These are phyloP conservation scores for Chalciporus piperatus DNA, from an alignment of 768 basidiomycete species.

Conservation along the genomic window DNA sequence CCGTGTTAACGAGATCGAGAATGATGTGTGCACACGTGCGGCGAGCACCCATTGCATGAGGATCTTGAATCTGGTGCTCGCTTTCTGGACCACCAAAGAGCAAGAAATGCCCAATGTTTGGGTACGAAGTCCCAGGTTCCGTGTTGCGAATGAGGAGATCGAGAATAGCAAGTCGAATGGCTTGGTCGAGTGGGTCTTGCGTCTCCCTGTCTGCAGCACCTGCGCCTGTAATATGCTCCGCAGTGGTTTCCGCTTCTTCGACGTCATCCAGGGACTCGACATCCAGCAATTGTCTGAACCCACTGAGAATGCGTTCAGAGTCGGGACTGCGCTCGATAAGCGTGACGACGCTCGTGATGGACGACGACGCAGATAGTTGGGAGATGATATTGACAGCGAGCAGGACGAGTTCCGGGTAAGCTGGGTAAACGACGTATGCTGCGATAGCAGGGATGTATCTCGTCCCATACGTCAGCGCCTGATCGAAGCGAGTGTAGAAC, in stretches of 20 bases:
- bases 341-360: conserved; percentile 71
- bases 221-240: conserved; percentile 67
- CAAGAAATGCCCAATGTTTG: conserved; percentile 86
- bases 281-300: conserved; percentile 67
- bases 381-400: conserved; percentile 78
- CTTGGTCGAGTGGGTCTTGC: conserved; percentile 54
- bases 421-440: conserved; percentile 67
- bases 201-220: conserved; percentile 58
- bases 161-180: conserved; percentile 72
- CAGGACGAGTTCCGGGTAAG: conserved; percentile 69
- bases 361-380: conserved; percentile 60
- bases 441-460: conserved; percentile 80
- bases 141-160: conserved; percentile 83
- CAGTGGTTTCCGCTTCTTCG: conserved; percentile 53
- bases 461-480: conserved; percentile 65
- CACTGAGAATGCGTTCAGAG: conserved; percentile 80
- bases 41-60: conserved; percentile 66
- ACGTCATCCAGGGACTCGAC: conserved; percentile 62
- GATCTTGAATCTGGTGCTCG: conserved; percentile 72
- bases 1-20: conserved; percentile 70
- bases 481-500: conserved; percentile 71
- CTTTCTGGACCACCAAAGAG: conserved; percentile 66
- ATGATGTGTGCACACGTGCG: conserved; percentile 78
- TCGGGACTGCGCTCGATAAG: conserved; percentile 79
- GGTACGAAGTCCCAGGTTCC: conserved; percentile 54